phyloP scores from a whole-genome alignment of 2,329 filamentous ascomycete species.

The Colletotrichum sp. region DNA sequence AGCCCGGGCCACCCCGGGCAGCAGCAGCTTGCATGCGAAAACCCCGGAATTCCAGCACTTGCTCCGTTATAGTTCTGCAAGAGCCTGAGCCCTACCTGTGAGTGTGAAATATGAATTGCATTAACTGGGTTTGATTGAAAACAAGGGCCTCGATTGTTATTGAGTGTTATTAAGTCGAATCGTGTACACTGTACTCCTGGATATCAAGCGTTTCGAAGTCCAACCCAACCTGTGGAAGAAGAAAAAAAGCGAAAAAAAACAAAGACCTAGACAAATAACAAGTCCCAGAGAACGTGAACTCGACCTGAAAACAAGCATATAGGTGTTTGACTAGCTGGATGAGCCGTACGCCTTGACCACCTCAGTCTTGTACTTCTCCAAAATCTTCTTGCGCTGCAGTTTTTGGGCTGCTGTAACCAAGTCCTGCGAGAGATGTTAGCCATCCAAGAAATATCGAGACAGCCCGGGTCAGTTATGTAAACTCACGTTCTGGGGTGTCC shows the following conservation, averaged over 20 bases:
- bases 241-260: neutral
- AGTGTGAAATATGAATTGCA: neutral
- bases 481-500: slow-evolving; percentile 77
- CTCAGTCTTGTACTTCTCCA: slow-evolving; percentile 65
- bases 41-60: neutral
- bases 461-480: neutral
- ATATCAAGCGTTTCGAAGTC: slow-evolving; percentile 16
- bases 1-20: neutral
- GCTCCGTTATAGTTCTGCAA: neutral
- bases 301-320: neutral
- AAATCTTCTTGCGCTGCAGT: slow-evolving; percentile 72
- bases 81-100: neutral
- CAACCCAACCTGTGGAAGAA: slow-evolving; percentile 7
- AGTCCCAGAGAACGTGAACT: neutral
- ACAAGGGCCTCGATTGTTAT: neutral
- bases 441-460: neutral
- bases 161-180: neutral
- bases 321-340: slow-evolving; percentile 17
- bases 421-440: slow-evolving; percentile 48
- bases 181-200: slow-evolving; percentile 16
- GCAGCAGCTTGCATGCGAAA: neutral
- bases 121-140: neutral
- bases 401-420: slow-evolving; percentile 75
- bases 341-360: slow-evolving; percentile 64
- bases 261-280: neutral